Evolutionary conservation across 106 monocot species (phyloP), one percentile per base, ranked within the genome.

Genomic region (Xerophyta viscosa): DNA sequence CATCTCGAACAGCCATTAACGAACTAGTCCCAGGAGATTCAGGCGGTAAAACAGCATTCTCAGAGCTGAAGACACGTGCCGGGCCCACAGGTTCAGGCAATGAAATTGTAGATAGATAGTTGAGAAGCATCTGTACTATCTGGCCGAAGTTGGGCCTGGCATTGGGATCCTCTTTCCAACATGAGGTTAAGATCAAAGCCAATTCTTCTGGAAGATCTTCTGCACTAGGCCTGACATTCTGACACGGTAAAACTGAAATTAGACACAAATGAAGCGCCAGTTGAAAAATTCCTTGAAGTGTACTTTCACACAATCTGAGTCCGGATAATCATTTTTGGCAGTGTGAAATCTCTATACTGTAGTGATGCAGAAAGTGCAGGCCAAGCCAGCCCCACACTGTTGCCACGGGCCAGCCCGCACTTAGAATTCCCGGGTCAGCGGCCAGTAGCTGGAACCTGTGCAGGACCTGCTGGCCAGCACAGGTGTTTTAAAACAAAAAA

Each of bases 11-110:
- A 18, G 85, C 89, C 85, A 96, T 85, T 55, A 96, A 52, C 14
- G 96, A 89, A 47, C 89, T 89, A 18, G 96, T 96, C 29, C 96
- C 96, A 8, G 96, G 96, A 55, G 96, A 96, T 58, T 96, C 96
- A 0, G 96, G 96, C 8, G 96, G 96, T 12, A 96, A 41, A 23
- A 85, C 76, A 3, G 41, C 45, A 54, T 96, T 96, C 59, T 89
- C 88, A n/a, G 81, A 72, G 21, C 70, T 70, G 61, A 96, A 96
- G 29, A 73, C 45, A 3, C 75, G 71, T 31, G 54, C 50, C 29
- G 82, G 89, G 28, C 46, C 66, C 28, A 68, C 52, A 23, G 70
- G 67, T 46, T 68, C 68, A 0, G 76, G 71, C 0, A 79, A 71
- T 9, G 76, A 89, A 20, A 96, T 58, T 20, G 84, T 68, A n/a